A percentile compares a stretch with the other conserved stretches of the same genome.
Evolutionary conservation across 768 basidiomycete genomes (phyloP).

Genomic region (Phaeotremella skinneri): DNA sequence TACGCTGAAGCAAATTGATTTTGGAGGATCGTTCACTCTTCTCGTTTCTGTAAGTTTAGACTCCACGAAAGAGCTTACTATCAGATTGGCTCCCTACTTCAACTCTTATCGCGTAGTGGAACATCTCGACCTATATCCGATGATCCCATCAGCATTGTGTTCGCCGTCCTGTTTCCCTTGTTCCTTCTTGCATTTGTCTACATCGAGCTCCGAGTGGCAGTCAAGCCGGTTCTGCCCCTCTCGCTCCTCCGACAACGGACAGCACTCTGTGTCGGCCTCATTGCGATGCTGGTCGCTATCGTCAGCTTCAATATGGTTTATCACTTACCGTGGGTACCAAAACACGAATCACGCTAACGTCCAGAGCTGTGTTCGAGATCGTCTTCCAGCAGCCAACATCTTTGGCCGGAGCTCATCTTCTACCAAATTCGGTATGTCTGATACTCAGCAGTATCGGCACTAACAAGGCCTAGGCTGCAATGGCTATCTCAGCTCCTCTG

Average conservation of each 20-base stretch:
- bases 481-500: constrained; percentile 16
- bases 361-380: constrained; percentile 22
- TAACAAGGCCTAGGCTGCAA: constrained; percentile 5
- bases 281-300: constrained; percentile 17
- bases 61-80: not conserved
- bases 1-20: constrained; percentile 11
- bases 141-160: constrained; percentile 3
- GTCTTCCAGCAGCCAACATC: constrained; percentile 20
- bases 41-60: constrained; percentile 14
- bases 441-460: not conserved
- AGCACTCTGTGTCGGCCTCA: constrained; percentile 19
- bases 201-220: constrained; percentile 19
- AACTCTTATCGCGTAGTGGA: constrained; percentile 8
- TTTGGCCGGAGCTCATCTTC: constrained; percentile 19
- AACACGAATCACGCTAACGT: not conserved
- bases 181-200: constrained; percentile 19
- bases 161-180: constrained; percentile 1
- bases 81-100: constrained; percentile 17
- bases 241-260: constrained; percentile 7
- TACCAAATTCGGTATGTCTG: constrained; percentile 16
- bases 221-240: constrained; percentile 17
- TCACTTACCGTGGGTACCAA: constrained; percentile 15
- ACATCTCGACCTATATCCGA: constrained; percentile 6
- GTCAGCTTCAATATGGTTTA: constrained; percentile 28
- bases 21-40: constrained; percentile 17